Evolutionary conservation across 1,284 basidiomycete species (phyloP).

Genomic region (Marasmius oreades): DNA sequence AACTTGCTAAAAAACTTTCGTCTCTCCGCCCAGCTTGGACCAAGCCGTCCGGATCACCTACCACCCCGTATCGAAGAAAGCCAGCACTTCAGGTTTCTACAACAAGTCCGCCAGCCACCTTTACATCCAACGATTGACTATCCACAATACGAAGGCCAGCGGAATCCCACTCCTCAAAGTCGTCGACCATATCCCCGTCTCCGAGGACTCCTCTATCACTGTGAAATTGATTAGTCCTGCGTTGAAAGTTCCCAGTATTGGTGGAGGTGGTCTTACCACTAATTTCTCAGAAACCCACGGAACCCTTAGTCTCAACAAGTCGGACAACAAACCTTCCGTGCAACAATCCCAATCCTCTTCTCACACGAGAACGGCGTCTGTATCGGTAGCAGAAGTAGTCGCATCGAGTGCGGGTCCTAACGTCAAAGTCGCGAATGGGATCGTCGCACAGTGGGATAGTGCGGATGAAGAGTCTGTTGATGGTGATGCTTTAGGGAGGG

Average conservation of each 20-base stretch:
- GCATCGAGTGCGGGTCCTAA: background rate
- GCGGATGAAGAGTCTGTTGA: slow-evolving; percentile 9
- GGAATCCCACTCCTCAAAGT: slow-evolving; percentile 25
- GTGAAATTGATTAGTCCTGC: slow-evolving; percentile 24
- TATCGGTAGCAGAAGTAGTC: background rate
- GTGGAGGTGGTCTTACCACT: background rate
- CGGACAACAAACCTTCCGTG: too few species aligned
- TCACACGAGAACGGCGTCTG: background rate
- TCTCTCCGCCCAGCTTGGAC: slow-evolving; percentile 16
- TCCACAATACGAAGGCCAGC: slow-evolving; percentile 29
- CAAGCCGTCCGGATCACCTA: slow-evolving; percentile 22
- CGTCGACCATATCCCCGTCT: slow-evolving; percentile 32
- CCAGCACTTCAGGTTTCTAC: slow-evolving; percentile 19
- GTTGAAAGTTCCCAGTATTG: slow-evolving; percentile 8
- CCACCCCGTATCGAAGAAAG: slow-evolving; percentile 25
- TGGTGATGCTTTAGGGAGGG: slow-evolving; percentile 7
- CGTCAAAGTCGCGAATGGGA: slow-evolving; percentile 5
- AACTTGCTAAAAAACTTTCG: background rate
- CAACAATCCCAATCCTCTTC: background rate
- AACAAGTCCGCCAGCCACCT: slow-evolving; percentile 17
- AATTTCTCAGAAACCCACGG: background rate
- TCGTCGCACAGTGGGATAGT: slow-evolving; percentile 12
- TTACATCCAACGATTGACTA: slow-evolving; percentile 28
- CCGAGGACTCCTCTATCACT: slow-evolving; percentile 26
- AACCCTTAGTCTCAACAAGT: background rate